phyloP scores from a whole-genome alignment of 352 stramenopile species.

The Phytopythium aichiense region DNA sequence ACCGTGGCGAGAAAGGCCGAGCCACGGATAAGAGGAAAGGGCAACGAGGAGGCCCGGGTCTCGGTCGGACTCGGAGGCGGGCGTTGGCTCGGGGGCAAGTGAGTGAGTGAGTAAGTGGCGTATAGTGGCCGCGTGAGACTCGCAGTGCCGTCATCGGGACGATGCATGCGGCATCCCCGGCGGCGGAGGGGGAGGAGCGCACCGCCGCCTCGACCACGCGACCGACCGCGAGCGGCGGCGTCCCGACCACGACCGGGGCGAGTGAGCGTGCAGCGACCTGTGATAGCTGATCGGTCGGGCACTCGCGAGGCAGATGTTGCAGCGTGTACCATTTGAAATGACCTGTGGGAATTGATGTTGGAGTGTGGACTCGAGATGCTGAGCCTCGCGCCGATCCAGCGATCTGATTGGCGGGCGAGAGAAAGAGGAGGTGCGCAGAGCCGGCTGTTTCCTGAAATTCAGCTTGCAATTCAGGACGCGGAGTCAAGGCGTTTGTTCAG shows the following conservation, averaged over 20 bases:
- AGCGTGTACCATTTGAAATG: not conserved
- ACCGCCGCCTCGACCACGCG: not conserved
- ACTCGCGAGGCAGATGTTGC: not conserved
- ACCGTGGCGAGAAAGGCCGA: constrained; percentile 3
- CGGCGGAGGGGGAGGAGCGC: not conserved
- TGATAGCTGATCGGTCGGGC: not conserved
- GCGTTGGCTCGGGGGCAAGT: no score
- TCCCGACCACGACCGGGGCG: not conserved
- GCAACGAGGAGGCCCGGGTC: not conserved
- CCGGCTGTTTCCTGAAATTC: constrained; percentile 3
- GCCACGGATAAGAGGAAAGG: not conserved
- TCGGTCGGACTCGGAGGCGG: no score
- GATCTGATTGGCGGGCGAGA: not conserved
- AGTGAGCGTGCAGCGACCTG: not conserved
- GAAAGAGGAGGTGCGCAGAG: not conserved
- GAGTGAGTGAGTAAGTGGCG: not conserved
- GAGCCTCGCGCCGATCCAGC: not conserved
- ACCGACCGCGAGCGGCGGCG: not conserved
- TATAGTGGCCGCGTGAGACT: not conserved
- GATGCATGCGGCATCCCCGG: not conserved
- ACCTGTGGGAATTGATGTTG: not conserved
- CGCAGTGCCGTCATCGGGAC: not conserved
- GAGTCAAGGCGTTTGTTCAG: not conserved
- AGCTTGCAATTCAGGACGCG: not conserved
- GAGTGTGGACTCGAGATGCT: not conserved